Percentiles rank a stretch among this genome's conserved stretches.
These are phyloP conservation scores for Sugiyamaella sp. DNA, from an alignment of 1,139 yeast species.

Conservation along the genomic window DNA sequence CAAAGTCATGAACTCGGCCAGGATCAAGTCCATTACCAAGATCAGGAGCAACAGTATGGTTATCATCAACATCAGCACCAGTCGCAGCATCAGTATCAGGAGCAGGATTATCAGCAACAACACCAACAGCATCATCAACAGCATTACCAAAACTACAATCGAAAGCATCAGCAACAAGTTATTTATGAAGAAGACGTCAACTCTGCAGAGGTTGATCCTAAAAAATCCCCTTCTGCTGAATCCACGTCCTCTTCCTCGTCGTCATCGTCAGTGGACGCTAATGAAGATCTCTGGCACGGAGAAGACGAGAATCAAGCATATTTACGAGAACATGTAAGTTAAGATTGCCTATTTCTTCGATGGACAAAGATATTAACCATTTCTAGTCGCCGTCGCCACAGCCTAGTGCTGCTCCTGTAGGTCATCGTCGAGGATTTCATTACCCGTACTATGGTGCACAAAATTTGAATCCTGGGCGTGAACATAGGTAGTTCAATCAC, in stretches of 20 bases:
- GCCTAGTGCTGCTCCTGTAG: conserved; percentile 2
- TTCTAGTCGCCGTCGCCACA: background rate
- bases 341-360: background rate
- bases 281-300: conserved; percentile 37
- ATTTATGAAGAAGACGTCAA: conserved; percentile 11
- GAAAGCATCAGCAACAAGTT: conserved; percentile 6
- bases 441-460: conserved; percentile 27
- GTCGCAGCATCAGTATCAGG: conserved; percentile 21
- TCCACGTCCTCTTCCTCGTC: conserved; percentile 36
- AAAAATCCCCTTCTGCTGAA: conserved; percentile 29
- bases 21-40: conserved; percentile 21
- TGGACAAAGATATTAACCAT: background rate
- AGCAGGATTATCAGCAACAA: background rate
- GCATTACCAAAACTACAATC: conserved; percentile 22
- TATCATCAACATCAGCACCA: conserved; percentile 22
- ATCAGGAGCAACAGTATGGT: conserved; percentile 17
- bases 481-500: background rate
- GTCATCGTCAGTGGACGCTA: conserved; percentile 32
- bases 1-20: conserved; percentile 21
- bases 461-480: conserved; percentile 4
- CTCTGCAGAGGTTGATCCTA: conserved; percentile 18
- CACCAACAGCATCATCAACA: conserved; percentile 23
- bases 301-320: conserved; percentile 25
- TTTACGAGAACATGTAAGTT: conserved; percentile 16
- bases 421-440: conserved; percentile 29